Conservation (phyloP, 1,139 yeast species). For the Nadsonia starkeyi-henricii region DNA sequence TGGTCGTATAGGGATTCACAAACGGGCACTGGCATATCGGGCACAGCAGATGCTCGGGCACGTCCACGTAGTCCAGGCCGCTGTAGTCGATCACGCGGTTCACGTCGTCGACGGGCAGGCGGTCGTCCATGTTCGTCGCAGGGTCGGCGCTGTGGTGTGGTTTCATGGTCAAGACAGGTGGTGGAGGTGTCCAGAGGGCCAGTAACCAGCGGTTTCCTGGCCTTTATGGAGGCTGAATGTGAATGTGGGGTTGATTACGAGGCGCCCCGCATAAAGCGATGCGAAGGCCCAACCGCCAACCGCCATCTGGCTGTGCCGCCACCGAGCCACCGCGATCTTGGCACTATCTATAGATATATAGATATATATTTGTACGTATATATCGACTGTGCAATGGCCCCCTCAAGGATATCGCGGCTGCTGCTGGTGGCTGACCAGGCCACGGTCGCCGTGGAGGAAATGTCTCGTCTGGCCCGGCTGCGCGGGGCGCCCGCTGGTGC, state of each 20-base stretch:
- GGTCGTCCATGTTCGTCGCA: too few relatives aligned
- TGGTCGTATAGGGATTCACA: slow-evolving; percentile 22
- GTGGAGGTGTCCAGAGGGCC: too few relatives aligned
- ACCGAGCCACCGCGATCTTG: too few relatives aligned
- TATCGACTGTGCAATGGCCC: slow-evolving; percentile 4
- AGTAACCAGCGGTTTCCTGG: too few relatives aligned
- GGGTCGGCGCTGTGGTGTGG: too few relatives aligned
- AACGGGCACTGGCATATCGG: slow-evolving; percentile 24
- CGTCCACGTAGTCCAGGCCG: slow-evolving; percentile 22
- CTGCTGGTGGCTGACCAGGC: slow-evolving; percentile 27
- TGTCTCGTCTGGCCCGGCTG: slow-evolving; percentile 28
- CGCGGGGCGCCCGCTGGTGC: slow-evolving; percentile 2
- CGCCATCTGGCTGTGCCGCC: too few relatives aligned
- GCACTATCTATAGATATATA: not conserved
- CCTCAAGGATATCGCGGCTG: slow-evolving; percentile 8
- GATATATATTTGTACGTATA: not conserved
- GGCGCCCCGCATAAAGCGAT: not conserved
- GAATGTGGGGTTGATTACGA: too few relatives aligned
- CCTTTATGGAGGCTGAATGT: too few relatives aligned
- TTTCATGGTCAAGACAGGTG: too few relatives aligned
- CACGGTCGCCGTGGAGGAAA: slow-evolving; percentile 35
- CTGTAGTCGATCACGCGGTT: slow-evolving; percentile 11
- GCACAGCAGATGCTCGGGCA: slow-evolving; percentile 32
- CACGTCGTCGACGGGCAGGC: too few relatives aligned
- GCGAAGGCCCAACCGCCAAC: not conserved